Evolutionary conservation across 768 basidiomycete species (phyloP).

Genomic region (Tulasnella sp.): DNA sequence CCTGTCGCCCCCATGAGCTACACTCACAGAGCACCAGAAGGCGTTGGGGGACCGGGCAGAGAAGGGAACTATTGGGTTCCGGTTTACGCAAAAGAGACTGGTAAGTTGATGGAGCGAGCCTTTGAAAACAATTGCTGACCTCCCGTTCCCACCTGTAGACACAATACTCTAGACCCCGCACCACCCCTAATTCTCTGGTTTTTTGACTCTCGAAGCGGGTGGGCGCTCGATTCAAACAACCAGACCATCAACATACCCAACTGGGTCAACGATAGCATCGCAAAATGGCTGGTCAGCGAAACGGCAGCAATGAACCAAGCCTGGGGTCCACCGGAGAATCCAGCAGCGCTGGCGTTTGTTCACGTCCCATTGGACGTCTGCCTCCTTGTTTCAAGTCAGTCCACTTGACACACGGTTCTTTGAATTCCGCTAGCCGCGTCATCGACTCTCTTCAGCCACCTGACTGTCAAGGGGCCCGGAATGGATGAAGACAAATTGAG

Average conservation of each 20-base stretch:
- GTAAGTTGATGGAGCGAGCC: neutral
- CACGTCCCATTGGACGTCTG: conserved; percentile 60
- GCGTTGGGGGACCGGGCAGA: conserved; percentile 56
- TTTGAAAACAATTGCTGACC: neutral
- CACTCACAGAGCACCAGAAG: conserved; percentile 50
- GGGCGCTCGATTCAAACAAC: conserved; percentile 34
- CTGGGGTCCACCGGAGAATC: conserved; percentile 48
- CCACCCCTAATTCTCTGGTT: conserved; percentile 64
- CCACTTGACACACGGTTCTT: conserved; percentile 23
- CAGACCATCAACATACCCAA: conserved; percentile 46
- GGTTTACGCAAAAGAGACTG: conserved; percentile 32
- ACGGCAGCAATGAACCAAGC: conserved; percentile 45
- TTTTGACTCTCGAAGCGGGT: conserved; percentile 67
- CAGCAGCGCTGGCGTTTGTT: conserved; percentile 60
- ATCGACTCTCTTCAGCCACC: conserved; percentile 28
- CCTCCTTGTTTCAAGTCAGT: neutral
- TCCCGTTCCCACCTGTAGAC: neutral
- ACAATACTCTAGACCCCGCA: conserved; percentile 31
- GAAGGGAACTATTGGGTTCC: conserved; percentile 75
- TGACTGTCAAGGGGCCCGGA: conserved; percentile 37
- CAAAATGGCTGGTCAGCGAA: conserved; percentile 51
- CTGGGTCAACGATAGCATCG: conserved; percentile 61
- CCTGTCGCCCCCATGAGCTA: conserved; percentile 50
- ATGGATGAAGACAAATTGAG: conserved; percentile 36
- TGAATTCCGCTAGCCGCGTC: conserved; percentile 17